Evolutionary conservation across 495 filamentous ascomycete genomes (phyloP).

Genomic region (Astrocystis sublimbata): DNA sequence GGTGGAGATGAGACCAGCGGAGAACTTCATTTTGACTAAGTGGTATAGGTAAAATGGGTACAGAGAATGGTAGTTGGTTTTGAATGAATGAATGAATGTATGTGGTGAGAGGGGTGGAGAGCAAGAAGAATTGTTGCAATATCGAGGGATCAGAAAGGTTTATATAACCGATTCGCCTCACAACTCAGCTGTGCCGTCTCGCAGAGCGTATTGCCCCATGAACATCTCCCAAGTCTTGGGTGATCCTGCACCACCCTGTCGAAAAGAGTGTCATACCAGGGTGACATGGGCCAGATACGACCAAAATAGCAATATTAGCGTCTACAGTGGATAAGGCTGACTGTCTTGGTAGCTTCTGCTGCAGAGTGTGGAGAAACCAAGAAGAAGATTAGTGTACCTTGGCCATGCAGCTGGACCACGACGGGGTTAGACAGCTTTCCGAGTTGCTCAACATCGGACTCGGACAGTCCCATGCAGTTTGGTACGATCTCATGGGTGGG

Average conservation of each 20-base stretch:
- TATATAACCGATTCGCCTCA: slow-evolving; percentile 9
- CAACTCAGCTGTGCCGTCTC: not conserved
- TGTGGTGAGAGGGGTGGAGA: slow-evolving; percentile 11
- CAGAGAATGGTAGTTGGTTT: not conserved
- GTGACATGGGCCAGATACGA: not conserved
- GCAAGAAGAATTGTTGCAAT: not conserved
- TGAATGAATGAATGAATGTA: slow-evolving; percentile 3
- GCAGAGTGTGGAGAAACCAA: slow-evolving; percentile 9
- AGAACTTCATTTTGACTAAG: slow-evolving; percentile 19
- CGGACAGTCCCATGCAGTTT: not conserved
- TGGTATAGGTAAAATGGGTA: not conserved
- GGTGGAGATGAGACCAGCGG: slow-evolving; percentile 9
- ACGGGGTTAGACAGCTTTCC: not conserved
- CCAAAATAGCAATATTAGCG: slow-evolving; percentile 19
- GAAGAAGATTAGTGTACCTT: slow-evolving; percentile 10
- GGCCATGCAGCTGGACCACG: not conserved
- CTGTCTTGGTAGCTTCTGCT: not conserved
- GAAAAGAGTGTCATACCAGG: not conserved
- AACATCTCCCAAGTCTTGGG: not conserved
- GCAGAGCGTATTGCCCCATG: not conserved
- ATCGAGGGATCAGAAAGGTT: slow-evolving; percentile 2
- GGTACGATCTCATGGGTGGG: not conserved
- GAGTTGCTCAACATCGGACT: not conserved
- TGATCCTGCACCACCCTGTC: not conserved
- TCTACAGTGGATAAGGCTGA: slow-evolving; percentile 13